A percentile compares a stretch with the other conserved stretches of the same genome.
These are phyloP conservation scores for Euphorbia peplus DNA, from an alignment of 345 rosid genomes.

Conservation along the genomic window DNA sequence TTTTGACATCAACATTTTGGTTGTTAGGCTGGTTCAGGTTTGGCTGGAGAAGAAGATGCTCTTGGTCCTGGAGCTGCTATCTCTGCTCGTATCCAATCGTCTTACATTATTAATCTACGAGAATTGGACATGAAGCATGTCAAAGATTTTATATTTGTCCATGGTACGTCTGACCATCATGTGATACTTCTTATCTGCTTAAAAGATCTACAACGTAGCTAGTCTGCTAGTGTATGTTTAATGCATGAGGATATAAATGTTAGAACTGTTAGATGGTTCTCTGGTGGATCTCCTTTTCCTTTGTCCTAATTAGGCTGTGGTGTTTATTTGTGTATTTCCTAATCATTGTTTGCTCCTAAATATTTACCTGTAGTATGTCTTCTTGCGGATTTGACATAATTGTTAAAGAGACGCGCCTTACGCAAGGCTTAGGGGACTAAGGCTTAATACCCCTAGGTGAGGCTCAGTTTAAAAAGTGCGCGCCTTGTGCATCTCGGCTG, in stretches of 20 bases:
- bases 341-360: not conserved
- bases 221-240: not conserved
- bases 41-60: slow-evolving; percentile 86
- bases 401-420: too few species aligned
- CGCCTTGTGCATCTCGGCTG: too few species aligned
- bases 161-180: slow-evolving; percentile 50
- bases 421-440: too few species aligned
- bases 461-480: too few species aligned
- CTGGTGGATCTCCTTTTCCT: not conserved
- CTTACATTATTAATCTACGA: slow-evolving; percentile 76
- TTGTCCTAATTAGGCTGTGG: not conserved
- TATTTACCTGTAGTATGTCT: not conserved
- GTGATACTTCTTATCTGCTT: not conserved
- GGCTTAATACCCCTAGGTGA: too few species aligned
- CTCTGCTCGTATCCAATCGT: slow-evolving; percentile 73
- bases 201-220: not conserved
- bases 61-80: slow-evolving; percentile 62
- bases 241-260: not conserved
- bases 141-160: slow-evolving; percentile 88
- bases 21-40: slow-evolving; percentile 71
- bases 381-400: not conserved
- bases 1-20: slow-evolving; percentile 6
- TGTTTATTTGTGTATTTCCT: not conserved
- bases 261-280: not conserved
- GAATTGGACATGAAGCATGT: slow-evolving; percentile 88